Conservation (phyloP, 169 alveolate genomes). For the Hammondia hammondi region DNA sequence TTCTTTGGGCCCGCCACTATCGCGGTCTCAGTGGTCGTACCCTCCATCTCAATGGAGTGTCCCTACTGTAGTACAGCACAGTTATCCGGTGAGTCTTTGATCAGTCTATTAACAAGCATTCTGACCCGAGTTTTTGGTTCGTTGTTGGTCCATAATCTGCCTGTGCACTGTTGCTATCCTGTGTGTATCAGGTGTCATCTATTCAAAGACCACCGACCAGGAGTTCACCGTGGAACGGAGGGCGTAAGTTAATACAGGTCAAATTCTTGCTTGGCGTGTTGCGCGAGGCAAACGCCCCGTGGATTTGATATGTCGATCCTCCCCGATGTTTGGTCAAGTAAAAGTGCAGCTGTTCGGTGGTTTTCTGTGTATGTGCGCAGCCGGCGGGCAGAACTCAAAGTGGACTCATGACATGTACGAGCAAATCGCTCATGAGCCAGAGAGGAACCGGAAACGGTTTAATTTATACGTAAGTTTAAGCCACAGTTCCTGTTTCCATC, state of each 20-base stretch:
- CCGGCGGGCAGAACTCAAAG: conserved; percentile 44
- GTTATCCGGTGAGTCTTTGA: background rate
- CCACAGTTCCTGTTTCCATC: background rate
- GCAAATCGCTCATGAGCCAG: conserved; percentile 71
- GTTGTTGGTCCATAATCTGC: too few species aligned
- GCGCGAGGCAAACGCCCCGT: too few species aligned
- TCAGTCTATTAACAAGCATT: too few species aligned
- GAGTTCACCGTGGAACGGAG: background rate
- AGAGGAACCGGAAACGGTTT: conserved; percentile 50
- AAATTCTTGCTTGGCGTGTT: too few species aligned
- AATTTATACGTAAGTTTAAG: conserved; percentile 57
- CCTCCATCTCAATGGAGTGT: background rate
- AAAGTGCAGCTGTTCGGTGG: background rate
- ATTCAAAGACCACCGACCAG: background rate
- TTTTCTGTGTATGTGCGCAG: background rate
- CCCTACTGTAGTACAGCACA: background rate
- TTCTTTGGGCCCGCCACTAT: background rate
- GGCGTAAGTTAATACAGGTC: background rate
- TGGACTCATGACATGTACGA: conserved; percentile 74
- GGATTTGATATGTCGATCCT: too few species aligned
- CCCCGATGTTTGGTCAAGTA: too few species aligned
- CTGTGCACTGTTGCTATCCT: background rate
- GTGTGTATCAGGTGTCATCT: background rate
- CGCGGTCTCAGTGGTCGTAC: background rate
- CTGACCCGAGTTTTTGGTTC: too few species aligned